Conservation (phyloP, 805 yeast genomes). For the Candida pseudofarinosa region DNA sequence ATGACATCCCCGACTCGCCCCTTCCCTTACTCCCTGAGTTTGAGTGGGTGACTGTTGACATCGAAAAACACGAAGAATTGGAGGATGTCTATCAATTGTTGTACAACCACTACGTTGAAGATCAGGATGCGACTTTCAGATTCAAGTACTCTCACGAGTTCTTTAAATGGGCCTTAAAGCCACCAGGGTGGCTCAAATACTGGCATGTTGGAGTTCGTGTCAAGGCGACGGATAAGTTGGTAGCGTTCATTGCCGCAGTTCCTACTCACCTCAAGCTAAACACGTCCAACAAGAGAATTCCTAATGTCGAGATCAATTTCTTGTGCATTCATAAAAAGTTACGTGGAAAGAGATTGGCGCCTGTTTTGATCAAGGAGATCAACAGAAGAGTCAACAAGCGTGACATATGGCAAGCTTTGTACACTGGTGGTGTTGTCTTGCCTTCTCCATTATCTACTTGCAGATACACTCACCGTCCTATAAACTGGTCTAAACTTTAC, state of each 20-base stretch:
- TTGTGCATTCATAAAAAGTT: slow-evolving; percentile 91
- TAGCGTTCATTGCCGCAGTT: slow-evolving; percentile 89
- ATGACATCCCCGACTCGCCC: slow-evolving; percentile 68
- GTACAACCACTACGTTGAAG: slow-evolving; percentile 92
- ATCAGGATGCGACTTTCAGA: slow-evolving; percentile 85
- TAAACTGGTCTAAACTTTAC: slow-evolving; percentile 84
- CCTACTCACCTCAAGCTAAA: slow-evolving; percentile 70
- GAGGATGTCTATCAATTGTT: slow-evolving; percentile 76
- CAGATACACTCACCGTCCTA: slow-evolving; percentile 89
- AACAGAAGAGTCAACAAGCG: slow-evolving; percentile 85
- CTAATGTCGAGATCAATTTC: slow-evolving; percentile 87
- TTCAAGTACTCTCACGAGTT: slow-evolving; percentile 83
- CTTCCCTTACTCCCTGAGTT: slow-evolving; percentile 70
- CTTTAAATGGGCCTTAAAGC: slow-evolving; percentile 87
- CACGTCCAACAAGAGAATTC: slow-evolving; percentile 39
- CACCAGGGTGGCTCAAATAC: slow-evolving; percentile 87
- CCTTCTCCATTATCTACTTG: slow-evolving; percentile 91
- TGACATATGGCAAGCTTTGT: slow-evolving; percentile 92
- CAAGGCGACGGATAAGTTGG: slow-evolving; percentile 65
- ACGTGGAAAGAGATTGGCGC: slow-evolving; percentile 90
- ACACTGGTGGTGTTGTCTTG: slow-evolving; percentile 86
- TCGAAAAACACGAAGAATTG: slow-evolving; percentile 48
- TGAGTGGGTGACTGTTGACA: slow-evolving; percentile 84
- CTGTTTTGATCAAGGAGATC: slow-evolving; percentile 88
- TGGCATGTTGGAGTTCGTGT: slow-evolving; percentile 96